Evolutionary conservation across 352 stramenopile genomes (phyloP), one percentile per base, ranked within the genome.

Genomic region (Pythium scleroteichum): DNA sequence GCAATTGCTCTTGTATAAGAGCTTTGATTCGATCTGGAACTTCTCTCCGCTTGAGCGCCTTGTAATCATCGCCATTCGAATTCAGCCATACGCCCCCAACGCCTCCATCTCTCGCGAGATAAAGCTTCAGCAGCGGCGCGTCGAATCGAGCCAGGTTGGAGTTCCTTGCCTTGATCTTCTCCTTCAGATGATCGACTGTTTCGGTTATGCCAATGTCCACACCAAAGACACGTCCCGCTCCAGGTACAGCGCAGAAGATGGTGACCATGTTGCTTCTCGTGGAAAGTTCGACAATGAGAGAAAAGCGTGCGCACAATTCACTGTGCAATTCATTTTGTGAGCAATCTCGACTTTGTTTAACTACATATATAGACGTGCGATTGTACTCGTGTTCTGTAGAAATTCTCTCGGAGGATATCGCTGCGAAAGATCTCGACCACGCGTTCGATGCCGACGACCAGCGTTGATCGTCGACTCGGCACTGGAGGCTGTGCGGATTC

Each of bases 131-230:
- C 14, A 60, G 13, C 4, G 40, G 29, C 13, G 56, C 66, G 53
- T 57, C 51, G 13, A 44, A 62, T 12, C 51, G 20, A 40, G 62
- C 59, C 14, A 51, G 19, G 50, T 47, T 26, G 4, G 27, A 20
- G 2, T 67, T 50, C 58, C 69, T 41, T 22, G 54, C 51, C 57
- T 68, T 69, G 22, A 74, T 65, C 62, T 53, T 50, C 3, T 71
- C 9, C 55, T 71, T 74, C 39, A 74, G 26, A 46, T 69, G 19
- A 33, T 27, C 68, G 23, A 69, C 49, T 12, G 54, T 67, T 2
- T 58, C 3, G 0, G 19, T 50, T 20, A 22, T 24, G 14, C 56
- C 58, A 26, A 73, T 55, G 4, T 61, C 40, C 32, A 67, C 61
- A 20, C 42, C 27, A 50, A 69, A 69, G 38, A 55, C 51, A 29